Evolutionary conservation across 108 stramenopile species (phyloP), one percentile per base, ranked within the genome.

Genomic region (Discostella stelligeroides): DNA sequence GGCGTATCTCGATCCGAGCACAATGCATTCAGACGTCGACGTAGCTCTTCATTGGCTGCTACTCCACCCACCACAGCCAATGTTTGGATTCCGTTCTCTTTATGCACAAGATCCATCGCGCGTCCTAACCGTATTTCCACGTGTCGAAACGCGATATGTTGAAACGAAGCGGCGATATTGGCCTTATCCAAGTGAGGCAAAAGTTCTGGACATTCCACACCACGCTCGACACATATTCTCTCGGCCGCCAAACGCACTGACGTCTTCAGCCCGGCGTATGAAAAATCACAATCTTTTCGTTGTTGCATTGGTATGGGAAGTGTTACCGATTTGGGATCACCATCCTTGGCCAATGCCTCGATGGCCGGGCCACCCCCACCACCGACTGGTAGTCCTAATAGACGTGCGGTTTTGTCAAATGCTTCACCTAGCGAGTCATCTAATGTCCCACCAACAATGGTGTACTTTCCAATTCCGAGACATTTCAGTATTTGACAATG

Each of bases 61-160:
- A 99, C 98, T 21, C 98, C 98, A 5, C 98, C 98, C 50, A 97
- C 98, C 1, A 99, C 84, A n/a, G 96, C 97, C 14, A 99, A 82
- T 17, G 88, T 82, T 41, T 60, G 68, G n/a, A 96, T 92, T 0
- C 81, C 80, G 37, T 83, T 78, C 18, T 63, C 63, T 29, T 48
- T 72, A 55, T 89, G 84, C 62, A 83, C 60, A 18, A 66, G 25
- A 21, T 73, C 76, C 84, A 98, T 94, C 9, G 96, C 95, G 14
- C 88, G 64, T 2, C 71, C 71, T 21, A 99, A 76, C 24, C 97
- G 77, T 38, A 96, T 80, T 73, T 98, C 96, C 68, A 99, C 72
- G 70, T 99, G 98, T 13, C 76, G 68, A 58, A 99, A 95, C 10
- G 97, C 98, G 14, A 84, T 76, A 67, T 97, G 75, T 68, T 99